Evolutionary conservation across 805 yeast species (phyloP), one percentile per base, ranked within the genome.

Genomic region (Metschnikowia lochheadii): DNA sequence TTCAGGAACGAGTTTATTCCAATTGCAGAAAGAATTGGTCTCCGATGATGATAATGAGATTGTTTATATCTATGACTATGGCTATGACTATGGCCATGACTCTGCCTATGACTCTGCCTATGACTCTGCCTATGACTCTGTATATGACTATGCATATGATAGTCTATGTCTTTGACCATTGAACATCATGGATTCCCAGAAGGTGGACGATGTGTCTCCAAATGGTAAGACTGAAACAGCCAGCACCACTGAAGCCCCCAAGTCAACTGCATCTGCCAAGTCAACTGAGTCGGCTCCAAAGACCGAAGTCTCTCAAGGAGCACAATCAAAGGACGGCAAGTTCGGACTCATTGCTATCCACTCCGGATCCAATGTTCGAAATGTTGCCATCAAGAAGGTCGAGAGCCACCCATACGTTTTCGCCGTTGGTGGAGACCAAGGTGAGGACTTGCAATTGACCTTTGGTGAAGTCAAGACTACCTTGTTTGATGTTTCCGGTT

Each of bases 21-120:
- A 0, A 70, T 87, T 13, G 75, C 83, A 31, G 94, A 86, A 52
- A 64, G 86, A 41, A 85, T 65, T 86, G 41, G 85, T 89, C 17
- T 70, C 79, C 1, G 75, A 75, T 6, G 68, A 75, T 33, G 97
- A 90, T 59, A 77, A 76, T 13, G 73, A 87, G 37, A 75, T 84
- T 48, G 82, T 89, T 56, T 88, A 89, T 63, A 72, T 67, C n/a
- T n/a, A n/a, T n/a, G n/a, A n/a, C n/a, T n/a, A n/a, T n/a, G n/a
- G n/a, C n/a, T n/a, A n/a, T n/a, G n/a, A n/a, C n/a, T n/a, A n/a
- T n/a, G n/a, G n/a, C n/a, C n/a, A n/a, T n/a, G n/a, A n/a, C n/a
- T n/a, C n/a, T n/a, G n/a, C n/a, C n/a, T n/a, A n/a, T n/a, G n/a
- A n/a, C n/a, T n/a, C n/a, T n/a, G n/a, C n/a, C n/a, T n/a, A n/a